These are phyloP conservation scores for Hypomontagnella monticulosa DNA, from an alignment of 495 filamentous ascomycete genomes.

Conservation along the genomic window DNA sequence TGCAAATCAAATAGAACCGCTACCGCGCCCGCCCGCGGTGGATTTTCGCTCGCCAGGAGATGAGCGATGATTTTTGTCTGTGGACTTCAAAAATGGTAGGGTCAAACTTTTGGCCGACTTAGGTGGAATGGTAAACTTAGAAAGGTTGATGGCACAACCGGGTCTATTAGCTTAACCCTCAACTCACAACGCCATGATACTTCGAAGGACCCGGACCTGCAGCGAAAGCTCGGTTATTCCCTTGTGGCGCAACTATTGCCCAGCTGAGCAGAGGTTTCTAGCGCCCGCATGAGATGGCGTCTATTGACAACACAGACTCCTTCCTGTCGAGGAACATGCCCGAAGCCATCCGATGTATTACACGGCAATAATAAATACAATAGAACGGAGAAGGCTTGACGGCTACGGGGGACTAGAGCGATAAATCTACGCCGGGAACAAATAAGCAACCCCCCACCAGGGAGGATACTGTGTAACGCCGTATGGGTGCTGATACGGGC, in stretches of 20 bases:
- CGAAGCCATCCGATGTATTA: constrained; percentile 27
- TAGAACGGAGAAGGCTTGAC: constrained; percentile 16
- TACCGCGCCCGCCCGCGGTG: constrained; percentile 22
- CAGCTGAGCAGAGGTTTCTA: constrained; percentile 17
- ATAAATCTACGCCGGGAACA: constrained; percentile 4
- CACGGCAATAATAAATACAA: background rate
- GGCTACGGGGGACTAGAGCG: constrained; percentile 9
- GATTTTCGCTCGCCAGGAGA: constrained; percentile 1
- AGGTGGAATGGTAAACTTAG: background rate
- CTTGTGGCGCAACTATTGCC: constrained; percentile 20
- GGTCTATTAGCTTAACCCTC: constrained; percentile 23
- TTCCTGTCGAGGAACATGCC: constrained; percentile 19
- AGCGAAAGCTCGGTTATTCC: constrained; percentile 22
- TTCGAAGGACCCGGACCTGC: constrained; percentile 4
- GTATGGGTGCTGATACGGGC: constrained; percentile 29
- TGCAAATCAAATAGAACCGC: constrained; percentile 15
- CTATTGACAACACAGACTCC: constrained; percentile 10
- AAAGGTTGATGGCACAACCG: constrained; percentile 10
- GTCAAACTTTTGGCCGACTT: background rate
- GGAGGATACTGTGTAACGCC: constrained; percentile 20
- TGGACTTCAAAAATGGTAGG: constrained; percentile 1
- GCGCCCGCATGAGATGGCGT: constrained; percentile 14
- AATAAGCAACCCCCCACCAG: constrained; percentile 23
- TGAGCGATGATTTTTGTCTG: background rate
- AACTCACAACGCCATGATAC: constrained; percentile 28